Conservation (phyloP, 179 eudicot genomes). For the Sideroxylon spinosum region DNA sequence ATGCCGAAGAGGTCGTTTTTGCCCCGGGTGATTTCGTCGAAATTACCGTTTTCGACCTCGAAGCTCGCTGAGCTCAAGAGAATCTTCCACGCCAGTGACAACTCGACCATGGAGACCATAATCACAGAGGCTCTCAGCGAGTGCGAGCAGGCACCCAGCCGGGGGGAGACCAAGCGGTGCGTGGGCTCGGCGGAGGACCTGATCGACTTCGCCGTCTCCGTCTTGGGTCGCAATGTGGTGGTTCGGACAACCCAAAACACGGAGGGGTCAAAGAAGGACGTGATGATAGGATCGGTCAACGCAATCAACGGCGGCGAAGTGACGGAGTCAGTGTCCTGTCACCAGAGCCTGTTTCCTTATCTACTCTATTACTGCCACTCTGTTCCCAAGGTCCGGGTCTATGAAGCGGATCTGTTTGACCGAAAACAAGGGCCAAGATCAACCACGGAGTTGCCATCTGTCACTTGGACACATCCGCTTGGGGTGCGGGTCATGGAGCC, state of each 20-base stretch:
- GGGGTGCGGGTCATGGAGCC: constrained; percentile 83
- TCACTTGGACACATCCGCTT: constrained; percentile 74
- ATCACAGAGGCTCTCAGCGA: constrained; percentile 43
- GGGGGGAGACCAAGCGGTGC: constrained; percentile 73
- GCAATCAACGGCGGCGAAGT: constrained; percentile 71
- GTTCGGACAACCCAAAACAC: constrained; percentile 55
- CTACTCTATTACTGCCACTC: constrained; percentile 85
- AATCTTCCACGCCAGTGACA: constrained; percentile 57
- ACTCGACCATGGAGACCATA: constrained; percentile 54
- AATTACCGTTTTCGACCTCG: constrained; percentile 59
- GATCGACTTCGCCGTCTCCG: constrained; percentile 72
- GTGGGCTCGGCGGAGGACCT: constrained; percentile 79
- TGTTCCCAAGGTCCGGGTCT: constrained; percentile 83
- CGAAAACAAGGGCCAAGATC: constrained; percentile 50
- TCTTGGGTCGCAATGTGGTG: constrained; percentile 57
- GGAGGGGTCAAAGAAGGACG: constrained; percentile 44
- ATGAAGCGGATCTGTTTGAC: constrained; percentile 75
- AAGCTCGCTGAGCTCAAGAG: constrained; percentile 33
- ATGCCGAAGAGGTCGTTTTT: constrained; percentile 76
- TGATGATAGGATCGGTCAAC: constrained; percentile 55
- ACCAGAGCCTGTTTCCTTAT: constrained; percentile 75
- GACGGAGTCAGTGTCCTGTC: constrained; percentile 79
- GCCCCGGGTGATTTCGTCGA: constrained; percentile 53
- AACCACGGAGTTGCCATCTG: constrained; percentile 83
- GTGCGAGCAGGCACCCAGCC: constrained; percentile 69